Evolutionary conservation across 345 rosid genomes (phyloP), one percentile per base, ranked within the genome.

Genomic region (Hibiscus trionum): DNA sequence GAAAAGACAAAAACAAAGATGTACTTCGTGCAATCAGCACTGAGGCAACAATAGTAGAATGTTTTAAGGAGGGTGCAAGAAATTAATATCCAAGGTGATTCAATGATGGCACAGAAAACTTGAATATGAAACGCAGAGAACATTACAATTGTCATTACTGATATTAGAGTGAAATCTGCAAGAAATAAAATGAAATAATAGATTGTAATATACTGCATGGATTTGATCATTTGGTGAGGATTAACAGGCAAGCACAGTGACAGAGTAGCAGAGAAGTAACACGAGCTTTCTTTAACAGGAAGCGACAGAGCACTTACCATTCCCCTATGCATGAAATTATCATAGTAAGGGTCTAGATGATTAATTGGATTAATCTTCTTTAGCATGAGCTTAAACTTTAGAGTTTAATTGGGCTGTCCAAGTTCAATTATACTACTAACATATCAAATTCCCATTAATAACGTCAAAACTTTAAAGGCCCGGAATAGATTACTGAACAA

Each of bases 341-440:
- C 66, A 1, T 16, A 35, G 24, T 89, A 90, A 44, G 97, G 96
- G 86, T 90, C 97, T 87, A 91, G 82, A 64, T 90, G 97, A 73
- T 79, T 16, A 16, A 33, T 35, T 16, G 26, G 7, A 33, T 16
- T 62, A n/a, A 62, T 39, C 46, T 62, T 35, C 65, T 35, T 62
- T 9, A 4, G 15, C 47, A n/a, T n/a, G 77, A 65, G 79, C 80
- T 81, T 90, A 89, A 64, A 92, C 97, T 24, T 66, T 66, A 11
- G 19, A 21, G 33, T 19, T 21, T 15, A 9, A 49, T 8, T 50
- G 14, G 4, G 44, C 26, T 16, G 27, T n/a, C 59, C 16, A 16
- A 49, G 4, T 53, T 68, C 71, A 49, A 49, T 26, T 12, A 47
- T 4, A 49, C 14, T 46, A 65, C 52, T 42, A 65, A 42, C 3